Evolutionary conservation across 2,329 filamentous ascomycete species (phyloP), one percentile per base, ranked within the genome.

Genomic region (Ceratocystis destructans): DNA sequence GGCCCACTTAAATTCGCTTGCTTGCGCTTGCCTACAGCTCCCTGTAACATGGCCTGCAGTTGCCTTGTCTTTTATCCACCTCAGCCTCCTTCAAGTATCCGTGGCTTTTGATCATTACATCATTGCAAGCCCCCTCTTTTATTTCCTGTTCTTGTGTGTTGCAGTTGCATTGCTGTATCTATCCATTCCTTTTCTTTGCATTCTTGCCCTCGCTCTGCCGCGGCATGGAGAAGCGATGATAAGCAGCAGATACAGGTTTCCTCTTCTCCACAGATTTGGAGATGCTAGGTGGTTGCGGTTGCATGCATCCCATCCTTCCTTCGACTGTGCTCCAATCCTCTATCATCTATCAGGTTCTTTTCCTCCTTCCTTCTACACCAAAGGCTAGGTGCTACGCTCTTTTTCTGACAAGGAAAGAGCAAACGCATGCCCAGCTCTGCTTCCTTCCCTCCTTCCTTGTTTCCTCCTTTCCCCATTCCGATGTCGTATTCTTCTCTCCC

Each of bases 291-390:
- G 20, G 12, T 62, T 41, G 48, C 48, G 3, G 28, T 63, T 20
- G 20, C 62, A 55, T 20, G 20, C 62, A 55, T 44, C 48, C 48
- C 10, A 33, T 28, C 15, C 44, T 63, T 22, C 20, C 45, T 63
- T 15, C 37, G 4, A 15, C 44, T 7, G 28, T 59, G n/a, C 48
- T 15, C 41, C 31, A 28, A 53, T 20, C 57, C 59, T 53, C n/a
- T 22, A 44, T 45, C 65, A 53, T 53, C n/a, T 22, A 44, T 45
- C 65, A 53, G 50, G 33, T 22, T 33, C 65, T 46, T 57, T 66
- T 45, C 7, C 55, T 65, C 22, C 41, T 61, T 57, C n/a, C 59
- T 44, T 15, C 31, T 17, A 10, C 28, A 17, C 41, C 37, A 5
- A 44, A 37, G 10, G 33, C 10, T 37, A 12, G 33, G 10, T 37